These are phyloP conservation scores for Nakazawaea ernobii DNA, from an alignment of 805 yeast genomes.

Conservation along the genomic window DNA sequence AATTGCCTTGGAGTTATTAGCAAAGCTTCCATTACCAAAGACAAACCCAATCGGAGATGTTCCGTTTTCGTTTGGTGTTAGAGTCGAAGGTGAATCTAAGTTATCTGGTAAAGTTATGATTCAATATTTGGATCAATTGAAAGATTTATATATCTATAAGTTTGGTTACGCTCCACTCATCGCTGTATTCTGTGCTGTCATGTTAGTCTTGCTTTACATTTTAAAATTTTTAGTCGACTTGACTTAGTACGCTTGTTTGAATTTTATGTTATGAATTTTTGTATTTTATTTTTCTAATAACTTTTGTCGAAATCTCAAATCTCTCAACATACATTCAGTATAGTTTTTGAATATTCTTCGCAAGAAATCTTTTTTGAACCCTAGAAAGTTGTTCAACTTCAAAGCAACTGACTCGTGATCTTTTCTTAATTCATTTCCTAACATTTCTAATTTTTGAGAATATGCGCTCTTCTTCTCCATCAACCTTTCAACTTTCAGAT, in stretches of 20 bases:
- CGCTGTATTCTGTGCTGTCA: background rate
- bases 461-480: slow-evolving; percentile 18
- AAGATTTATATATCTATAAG: slow-evolving; percentile 40
- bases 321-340: slow-evolving; percentile 22
- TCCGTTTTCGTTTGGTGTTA: slow-evolving; percentile 46
- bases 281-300: background rate
- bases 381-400: slow-evolving; percentile 54
- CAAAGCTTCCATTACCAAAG: slow-evolving; percentile 38
- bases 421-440: slow-evolving; percentile 32
- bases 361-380: slow-evolving; percentile 40
- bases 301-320: slow-evolving; percentile 17
- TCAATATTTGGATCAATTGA: slow-evolving; percentile 39
- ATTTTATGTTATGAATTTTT: background rate
- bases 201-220: slow-evolving; percentile 1
- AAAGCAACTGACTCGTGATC: slow-evolving; percentile 62
- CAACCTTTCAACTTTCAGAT: slow-evolving; percentile 5
- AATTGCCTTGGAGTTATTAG: slow-evolving; percentile 42
- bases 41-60: slow-evolving; percentile 35
- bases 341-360: slow-evolving; percentile 30
- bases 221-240: background rate
- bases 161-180: slow-evolving; percentile 30
- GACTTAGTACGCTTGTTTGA: background rate
- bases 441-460: slow-evolving; percentile 31
- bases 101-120: slow-evolving; percentile 43
- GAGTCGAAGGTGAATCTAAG: slow-evolving; percentile 50